Evolutionary conservation across 345 rosid genomes (phyloP).

Genomic region (Adansonia digitata): DNA sequence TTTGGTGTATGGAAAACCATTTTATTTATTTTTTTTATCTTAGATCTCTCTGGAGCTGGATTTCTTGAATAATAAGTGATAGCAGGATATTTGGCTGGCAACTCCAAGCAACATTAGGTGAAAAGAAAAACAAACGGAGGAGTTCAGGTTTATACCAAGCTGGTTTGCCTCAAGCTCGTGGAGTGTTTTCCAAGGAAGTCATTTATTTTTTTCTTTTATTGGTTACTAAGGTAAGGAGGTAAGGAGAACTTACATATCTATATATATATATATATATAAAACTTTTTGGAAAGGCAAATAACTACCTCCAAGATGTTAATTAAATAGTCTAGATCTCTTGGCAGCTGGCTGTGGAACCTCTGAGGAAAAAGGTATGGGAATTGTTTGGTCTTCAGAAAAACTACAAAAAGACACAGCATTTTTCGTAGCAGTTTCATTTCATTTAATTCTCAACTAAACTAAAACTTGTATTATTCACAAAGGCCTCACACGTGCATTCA

Average conservation of each 20-base stretch:
- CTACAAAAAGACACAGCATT: neutral
- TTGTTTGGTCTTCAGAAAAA: neutral
- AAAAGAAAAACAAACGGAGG: neutral
- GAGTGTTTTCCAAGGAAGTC: neutral
- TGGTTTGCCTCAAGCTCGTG: neutral
- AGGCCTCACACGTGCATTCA: slow-evolving; percentile 17
- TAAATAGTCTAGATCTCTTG: neutral
- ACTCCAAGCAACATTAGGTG: neutral
- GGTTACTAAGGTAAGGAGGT: no score
- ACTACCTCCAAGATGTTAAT: neutral
- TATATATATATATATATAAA: no score
- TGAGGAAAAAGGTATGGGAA: neutral
- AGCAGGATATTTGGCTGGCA: neutral
- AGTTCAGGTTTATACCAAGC: no score
- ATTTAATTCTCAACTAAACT: neutral
- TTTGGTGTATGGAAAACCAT: neutral
- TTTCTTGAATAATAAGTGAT: neutral
- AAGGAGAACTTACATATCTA: no score
- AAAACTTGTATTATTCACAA: neutral
- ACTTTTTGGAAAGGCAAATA: neutral
- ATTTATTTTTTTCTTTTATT: no score
- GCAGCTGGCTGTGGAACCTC: neutral
- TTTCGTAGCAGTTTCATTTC: slow-evolving; percentile 19
- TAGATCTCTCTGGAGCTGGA: no score
- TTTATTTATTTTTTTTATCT: no score